These are phyloP conservation scores for Trichoderma parareesei DNA, from an alignment of 495 filamentous ascomycete species.

Conservation along the genomic window DNA sequence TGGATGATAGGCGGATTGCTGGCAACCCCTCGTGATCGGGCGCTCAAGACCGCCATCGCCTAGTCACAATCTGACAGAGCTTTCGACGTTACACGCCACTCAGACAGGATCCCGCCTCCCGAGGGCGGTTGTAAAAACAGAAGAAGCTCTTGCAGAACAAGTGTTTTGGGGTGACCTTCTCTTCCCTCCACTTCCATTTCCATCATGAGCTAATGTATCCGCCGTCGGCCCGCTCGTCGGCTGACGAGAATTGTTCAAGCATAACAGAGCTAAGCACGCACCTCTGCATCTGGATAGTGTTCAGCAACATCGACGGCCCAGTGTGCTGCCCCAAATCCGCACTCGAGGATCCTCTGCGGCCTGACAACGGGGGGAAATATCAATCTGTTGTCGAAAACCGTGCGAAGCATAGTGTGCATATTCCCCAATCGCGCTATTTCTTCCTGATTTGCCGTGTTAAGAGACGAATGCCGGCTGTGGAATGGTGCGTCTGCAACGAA, in stretches of 20 bases:
- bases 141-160: no score
- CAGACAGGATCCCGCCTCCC: no score
- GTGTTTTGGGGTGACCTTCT: no score
- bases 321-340: conserved; percentile 59
- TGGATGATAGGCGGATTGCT: no score
- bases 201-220: not conserved
- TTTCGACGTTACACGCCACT: no score
- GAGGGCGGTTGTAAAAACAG: no score
- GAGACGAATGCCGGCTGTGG: conserved; percentile 9
- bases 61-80: no score
- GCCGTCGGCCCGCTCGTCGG: conserved; percentile 12
- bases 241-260: not conserved
- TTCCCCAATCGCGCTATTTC: conserved; percentile 69
- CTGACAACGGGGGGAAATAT: conserved; percentile 68
- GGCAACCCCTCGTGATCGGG: no score
- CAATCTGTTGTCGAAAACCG: conserved; percentile 65
- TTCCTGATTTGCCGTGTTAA: conserved; percentile 44
- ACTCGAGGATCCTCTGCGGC: conserved; percentile 65
- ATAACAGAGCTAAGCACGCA: conserved; percentile 30
- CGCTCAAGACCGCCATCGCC: no score
- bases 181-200: no score
- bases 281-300: conserved; percentile 65
- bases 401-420: conserved; percentile 62
- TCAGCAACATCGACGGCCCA: conserved; percentile 45
- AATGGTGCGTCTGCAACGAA: conserved; percentile 17